Conservation (phyloP, 1,139 yeast species). For the Yamadazyma jaroonii region DNA sequence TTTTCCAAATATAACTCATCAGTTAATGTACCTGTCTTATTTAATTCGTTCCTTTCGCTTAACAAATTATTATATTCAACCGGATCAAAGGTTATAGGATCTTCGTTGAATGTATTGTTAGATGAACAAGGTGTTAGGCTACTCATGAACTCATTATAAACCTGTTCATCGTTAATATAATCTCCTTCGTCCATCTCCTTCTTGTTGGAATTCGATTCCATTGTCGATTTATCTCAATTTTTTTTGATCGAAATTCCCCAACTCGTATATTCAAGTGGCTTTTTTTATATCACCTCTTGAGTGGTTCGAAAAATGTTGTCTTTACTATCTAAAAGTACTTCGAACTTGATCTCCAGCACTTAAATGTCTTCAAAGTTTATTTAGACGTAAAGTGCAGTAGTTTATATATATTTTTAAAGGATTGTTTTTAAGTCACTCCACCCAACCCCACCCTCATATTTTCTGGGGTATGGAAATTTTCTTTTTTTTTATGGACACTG, state of each 20-base stretch:
- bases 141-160: slow-evolving; percentile 11
- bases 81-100: slow-evolving; percentile 9
- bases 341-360: too few species aligned
- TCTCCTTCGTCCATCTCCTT: too few species aligned
- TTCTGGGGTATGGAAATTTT: neutral
- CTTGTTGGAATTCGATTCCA: too few species aligned
- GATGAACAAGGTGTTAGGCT: slow-evolving; percentile 20
- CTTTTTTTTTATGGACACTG: neutral
- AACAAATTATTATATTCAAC: slow-evolving; percentile 10
- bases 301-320: too few species aligned
- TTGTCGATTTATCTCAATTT: too few species aligned
- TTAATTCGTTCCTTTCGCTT: slow-evolving; percentile 11
- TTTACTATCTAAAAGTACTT: too few species aligned
- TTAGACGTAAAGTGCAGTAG: too few species aligned
- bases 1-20: slow-evolving; percentile 4
- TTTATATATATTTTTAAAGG: neutral
- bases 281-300: too few species aligned
- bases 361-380: too few species aligned
- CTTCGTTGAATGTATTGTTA: slow-evolving; percentile 8
- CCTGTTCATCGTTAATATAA: slow-evolving; percentile 1
- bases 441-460: slow-evolving; percentile 1
- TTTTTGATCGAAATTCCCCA: too few species aligned
- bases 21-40: slow-evolving; percentile 14
- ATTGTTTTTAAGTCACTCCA: neutral
- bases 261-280: too few species aligned